Evolutionary conservation across 2,329 filamentous ascomycete genomes (phyloP).

Genomic region (Fusarium sp.): DNA sequence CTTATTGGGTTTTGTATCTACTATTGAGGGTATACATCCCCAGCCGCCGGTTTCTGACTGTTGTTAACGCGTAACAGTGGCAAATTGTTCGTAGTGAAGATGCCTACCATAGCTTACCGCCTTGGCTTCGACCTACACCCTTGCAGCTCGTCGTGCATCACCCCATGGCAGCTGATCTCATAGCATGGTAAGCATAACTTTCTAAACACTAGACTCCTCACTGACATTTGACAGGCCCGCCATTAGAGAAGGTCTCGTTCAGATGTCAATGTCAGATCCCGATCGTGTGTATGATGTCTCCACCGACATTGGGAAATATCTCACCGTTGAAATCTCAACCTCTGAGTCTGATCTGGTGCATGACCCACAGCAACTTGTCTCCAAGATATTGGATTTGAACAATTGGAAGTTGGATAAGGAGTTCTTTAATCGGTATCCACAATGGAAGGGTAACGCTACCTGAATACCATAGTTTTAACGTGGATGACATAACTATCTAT

Average conservation of each 20-base stretch:
- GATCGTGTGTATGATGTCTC: neutral
- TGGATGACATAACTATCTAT: fast-evolving
- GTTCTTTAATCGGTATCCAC: constrained; percentile 7
- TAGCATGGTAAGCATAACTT: neutral
- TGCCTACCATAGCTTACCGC: neutral
- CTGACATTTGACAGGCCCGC: neutral
- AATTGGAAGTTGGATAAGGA: constrained; percentile 9
- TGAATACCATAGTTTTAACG: neutral
- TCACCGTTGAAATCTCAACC: neutral
- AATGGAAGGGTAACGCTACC: neutral
- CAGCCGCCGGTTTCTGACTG: fast-evolving
- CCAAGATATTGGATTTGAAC: neutral
- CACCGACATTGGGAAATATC: neutral
- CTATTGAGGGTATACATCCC: neutral
- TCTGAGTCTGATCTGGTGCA: neutral
- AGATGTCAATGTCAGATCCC: constrained; percentile 5
- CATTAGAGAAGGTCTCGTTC: constrained; percentile 5
- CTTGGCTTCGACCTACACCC: constrained; percentile 11
- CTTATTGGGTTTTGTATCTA: neutral
- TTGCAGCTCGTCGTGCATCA: constrained; percentile 4
- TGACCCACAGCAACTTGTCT: neutral
- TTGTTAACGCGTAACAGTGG: neutral
- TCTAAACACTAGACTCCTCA: neutral
- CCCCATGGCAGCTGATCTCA: constrained; percentile 5
- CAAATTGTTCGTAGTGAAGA: constrained; percentile 2